A percentile compares a stretch with the other conserved stretches of the same genome.
Evolutionary conservation across 345 rosid species (phyloP).

Genomic region (Populus deltoides): DNA sequence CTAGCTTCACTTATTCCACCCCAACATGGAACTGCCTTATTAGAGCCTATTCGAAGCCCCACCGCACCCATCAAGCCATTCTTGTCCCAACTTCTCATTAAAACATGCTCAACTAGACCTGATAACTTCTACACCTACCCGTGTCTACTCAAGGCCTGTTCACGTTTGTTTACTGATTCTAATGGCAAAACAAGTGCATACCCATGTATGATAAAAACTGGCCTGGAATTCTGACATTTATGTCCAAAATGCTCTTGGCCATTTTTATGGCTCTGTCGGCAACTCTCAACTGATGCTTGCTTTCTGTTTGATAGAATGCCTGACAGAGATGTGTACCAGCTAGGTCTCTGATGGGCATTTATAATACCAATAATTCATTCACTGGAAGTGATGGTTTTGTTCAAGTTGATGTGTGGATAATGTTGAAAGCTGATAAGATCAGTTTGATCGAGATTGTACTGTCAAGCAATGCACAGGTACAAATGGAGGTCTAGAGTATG

Average conservation of each 20-base stretch:
- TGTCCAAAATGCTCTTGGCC: slow-evolving; percentile 22
- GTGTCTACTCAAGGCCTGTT: slow-evolving; percentile 22
- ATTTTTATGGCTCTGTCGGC: neutral
- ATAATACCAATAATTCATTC: neutral
- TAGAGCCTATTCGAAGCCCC: slow-evolving; percentile 20
- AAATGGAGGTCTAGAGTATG: slow-evolving; percentile 11
- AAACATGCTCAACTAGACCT: neutral
- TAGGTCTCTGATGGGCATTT: slow-evolving; percentile 26
- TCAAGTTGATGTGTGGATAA: slow-evolving; percentile 8
- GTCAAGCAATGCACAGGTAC: slow-evolving; percentile 18
- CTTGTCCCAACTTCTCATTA: slow-evolving; percentile 14
- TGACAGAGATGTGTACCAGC: slow-evolving; percentile 13
- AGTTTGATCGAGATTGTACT: slow-evolving; percentile 17
- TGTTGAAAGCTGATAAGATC: slow-evolving; percentile 14
- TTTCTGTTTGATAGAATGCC: slow-evolving; percentile 16
- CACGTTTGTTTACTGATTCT: neutral
- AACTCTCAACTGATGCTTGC: neutral
- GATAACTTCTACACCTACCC: slow-evolving; percentile 29
- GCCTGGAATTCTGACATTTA: slow-evolving; percentile 12
- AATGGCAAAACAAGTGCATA: slow-evolving; percentile 20
- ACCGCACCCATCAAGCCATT: slow-evolving; percentile 21
- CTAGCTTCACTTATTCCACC: slow-evolving; percentile 1
- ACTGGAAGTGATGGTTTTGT: slow-evolving; percentile 15
- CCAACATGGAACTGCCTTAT: slow-evolving; percentile 25
- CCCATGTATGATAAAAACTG: slow-evolving; percentile 14